Conservation (phyloP, 2,329 filamentous ascomycete species). For the Phyllosticta citribraziliensis region DNA sequence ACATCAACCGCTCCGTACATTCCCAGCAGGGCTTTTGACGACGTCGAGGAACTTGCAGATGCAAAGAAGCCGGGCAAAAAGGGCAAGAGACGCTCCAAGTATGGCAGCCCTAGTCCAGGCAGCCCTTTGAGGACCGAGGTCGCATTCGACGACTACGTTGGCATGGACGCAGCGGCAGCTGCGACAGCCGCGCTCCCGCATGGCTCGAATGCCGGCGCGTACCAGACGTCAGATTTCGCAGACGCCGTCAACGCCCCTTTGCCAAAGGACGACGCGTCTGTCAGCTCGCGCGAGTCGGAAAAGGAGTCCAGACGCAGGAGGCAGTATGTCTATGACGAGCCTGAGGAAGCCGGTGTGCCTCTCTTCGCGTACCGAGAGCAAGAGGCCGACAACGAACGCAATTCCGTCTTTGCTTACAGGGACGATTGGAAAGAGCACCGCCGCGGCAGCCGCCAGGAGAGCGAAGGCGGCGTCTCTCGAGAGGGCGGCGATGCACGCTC, state of each 20-base stretch:
- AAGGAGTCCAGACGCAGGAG: not conserved
- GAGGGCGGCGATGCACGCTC: constrained; percentile 15
- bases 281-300: not conserved
- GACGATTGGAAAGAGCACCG: not conserved
- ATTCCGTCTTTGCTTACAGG: not conserved
- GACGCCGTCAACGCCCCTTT: constrained; percentile 7
- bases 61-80: constrained; percentile 36
- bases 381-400: not conserved
- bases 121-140: constrained; percentile 21
- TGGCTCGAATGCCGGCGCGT: not conserved
- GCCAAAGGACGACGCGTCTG: constrained; percentile 3
- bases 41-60: constrained; percentile 23
- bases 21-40: constrained; percentile 26
- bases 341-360: constrained; percentile 3
- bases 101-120: constrained; percentile 21
- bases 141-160: constrained; percentile 34
- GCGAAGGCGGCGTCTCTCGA: not conserved
- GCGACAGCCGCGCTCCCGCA: not conserved
- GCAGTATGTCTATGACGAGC: constrained; percentile 6
- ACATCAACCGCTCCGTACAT: constrained; percentile 11
- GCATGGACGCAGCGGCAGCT: constrained; percentile 8
- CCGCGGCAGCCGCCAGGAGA: not conserved
- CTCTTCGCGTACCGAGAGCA: not conserved
- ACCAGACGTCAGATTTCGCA: constrained; percentile 1
- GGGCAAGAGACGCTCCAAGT: constrained; percentile 34